A percentile compares a stretch with the other conserved stretches of the same genome.
These are phyloP conservation scores for Cryptococcus neoformans DNA, from an alignment of 1,284 basidiomycete species.

Conservation along the genomic window DNA sequence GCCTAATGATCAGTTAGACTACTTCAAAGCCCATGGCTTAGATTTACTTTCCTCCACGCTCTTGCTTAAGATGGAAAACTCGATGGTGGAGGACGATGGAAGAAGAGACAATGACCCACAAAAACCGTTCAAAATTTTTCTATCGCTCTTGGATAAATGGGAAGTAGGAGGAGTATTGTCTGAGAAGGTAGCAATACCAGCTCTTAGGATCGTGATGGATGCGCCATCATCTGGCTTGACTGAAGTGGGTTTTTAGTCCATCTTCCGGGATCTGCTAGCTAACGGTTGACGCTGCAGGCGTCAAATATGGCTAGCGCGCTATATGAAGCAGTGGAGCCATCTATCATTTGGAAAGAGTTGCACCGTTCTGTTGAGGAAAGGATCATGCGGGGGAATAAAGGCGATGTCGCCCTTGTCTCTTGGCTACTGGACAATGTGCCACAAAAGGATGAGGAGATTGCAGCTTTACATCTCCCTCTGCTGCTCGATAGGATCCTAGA, in stretches of 20 bases:
- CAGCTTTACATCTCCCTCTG: conserved; percentile 24
- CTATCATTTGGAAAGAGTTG: conserved; percentile 78
- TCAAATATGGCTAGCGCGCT: conserved; percentile 81
- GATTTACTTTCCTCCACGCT: conserved; percentile 66
- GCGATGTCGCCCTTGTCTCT: conserved; percentile 42
- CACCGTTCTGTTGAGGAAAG: conserved; percentile 55
- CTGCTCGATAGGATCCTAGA: conserved; percentile 19
- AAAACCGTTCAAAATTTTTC: conserved; percentile 89
- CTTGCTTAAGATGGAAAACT: conserved; percentile 14
- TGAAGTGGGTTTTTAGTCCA: not conserved
- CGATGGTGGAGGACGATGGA: not conserved
- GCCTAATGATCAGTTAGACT: conserved; percentile 65
- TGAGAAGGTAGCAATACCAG: conserved; percentile 71
- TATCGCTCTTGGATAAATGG: conserved; percentile 94
- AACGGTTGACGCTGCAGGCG: conserved; percentile 53
- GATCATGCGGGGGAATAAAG: conserved; percentile 1
- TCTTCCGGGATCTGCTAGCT: no score
- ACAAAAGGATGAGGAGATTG: conserved; percentile 53
- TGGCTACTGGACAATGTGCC: conserved; percentile 52
- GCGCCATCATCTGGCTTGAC: not conserved
- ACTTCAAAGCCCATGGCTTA: conserved; percentile 66
- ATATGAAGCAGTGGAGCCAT: conserved; percentile 89
- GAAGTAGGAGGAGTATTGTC: conserved; percentile 85
- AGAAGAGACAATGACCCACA: conserved; percentile 52
- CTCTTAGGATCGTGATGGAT: conserved; percentile 38